Conservation (phyloP, 768 basidiomycete species). For the Termitomyces sp. region DNA sequence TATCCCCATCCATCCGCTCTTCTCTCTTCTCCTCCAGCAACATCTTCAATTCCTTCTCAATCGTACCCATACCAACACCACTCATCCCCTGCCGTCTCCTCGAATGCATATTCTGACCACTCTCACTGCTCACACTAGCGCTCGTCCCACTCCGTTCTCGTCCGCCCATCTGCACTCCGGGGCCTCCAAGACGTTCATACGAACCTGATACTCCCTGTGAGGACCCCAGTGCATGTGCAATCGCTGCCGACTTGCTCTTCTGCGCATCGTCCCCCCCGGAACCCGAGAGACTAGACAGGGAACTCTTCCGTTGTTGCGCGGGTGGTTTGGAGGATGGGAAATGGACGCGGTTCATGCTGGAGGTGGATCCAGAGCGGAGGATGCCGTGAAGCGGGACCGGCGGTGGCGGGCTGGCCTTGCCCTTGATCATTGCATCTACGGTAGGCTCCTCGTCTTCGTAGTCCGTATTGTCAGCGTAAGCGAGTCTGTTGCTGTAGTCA, state of each 20-base stretch:
- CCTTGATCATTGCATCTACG: conserved; percentile 15
- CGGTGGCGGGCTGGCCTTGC: conserved; percentile 20
- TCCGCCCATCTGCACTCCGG: conserved; percentile 24
- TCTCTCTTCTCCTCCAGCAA: conserved; percentile 36
- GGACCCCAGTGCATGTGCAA: conserved; percentile 40
- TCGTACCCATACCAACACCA: conserved; percentile 15
- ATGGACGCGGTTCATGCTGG: conserved; percentile 16
- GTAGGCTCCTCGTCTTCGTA: conserved; percentile 31
- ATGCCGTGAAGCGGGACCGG: conserved; percentile 17
- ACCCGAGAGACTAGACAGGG: conserved; percentile 11
- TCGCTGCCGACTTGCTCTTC: conserved; percentile 29
- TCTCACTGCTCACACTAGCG: conserved; percentile 24
- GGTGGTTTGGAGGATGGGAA: conserved; percentile 15
- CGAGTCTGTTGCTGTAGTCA: conserved; percentile 37
- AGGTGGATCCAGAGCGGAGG: conserved; percentile 21
- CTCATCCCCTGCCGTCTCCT: conserved; percentile 16
- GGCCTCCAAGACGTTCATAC: conserved; percentile 34
- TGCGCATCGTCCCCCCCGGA: conserved; percentile 8
- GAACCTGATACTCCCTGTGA: conserved; percentile 35
- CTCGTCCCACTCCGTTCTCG: conserved; percentile 15
- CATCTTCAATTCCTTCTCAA: conserved; percentile 40
- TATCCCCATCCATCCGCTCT: conserved; percentile 12
- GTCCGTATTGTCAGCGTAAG: conserved; percentile 46
- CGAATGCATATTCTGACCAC: conserved; percentile 26
- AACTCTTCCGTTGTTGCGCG: conserved; percentile 6